phyloP scores from a whole-genome alignment of 2,329 filamentous ascomycete genomes.

The Arthrobotrys entomopaga region DNA sequence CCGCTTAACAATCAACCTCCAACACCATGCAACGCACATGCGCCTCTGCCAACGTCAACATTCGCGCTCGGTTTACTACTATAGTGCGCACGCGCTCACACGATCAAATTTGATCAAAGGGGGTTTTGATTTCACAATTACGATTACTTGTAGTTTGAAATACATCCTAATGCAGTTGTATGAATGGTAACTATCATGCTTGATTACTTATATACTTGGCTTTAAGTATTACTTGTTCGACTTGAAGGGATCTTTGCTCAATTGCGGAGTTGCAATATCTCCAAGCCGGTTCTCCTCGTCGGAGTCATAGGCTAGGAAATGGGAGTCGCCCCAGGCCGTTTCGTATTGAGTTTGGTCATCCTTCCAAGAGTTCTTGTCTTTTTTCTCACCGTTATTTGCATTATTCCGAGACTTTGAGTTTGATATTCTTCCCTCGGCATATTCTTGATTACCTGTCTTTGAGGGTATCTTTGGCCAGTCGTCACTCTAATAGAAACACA shows the following conservation, averaged over 20 bases:
- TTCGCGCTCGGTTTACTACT: too few relatives aligned
- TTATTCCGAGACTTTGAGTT: slow-evolving; percentile 8
- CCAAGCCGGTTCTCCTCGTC: slow-evolving; percentile 26
- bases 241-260: background rate
- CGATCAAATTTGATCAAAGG: background rate
- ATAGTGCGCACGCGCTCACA: background rate
- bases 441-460: background rate
- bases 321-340: slow-evolving; percentile 19
- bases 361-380: background rate
- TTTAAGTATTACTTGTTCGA: background rate
- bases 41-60: too few relatives aligned
- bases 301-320: slow-evolving; percentile 8
- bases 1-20: slow-evolving; percentile 51
- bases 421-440: background rate
- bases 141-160: too few relatives aligned
- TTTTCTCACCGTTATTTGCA: background rate
- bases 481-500: background rate
- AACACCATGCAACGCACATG: slow-evolving; percentile 27
- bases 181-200: too few relatives aligned
- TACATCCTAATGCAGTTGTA: too few relatives aligned
- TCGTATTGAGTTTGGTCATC: slow-evolving; percentile 15
- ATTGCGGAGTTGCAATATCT: slow-evolving; percentile 20
- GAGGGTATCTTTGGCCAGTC: background rate
- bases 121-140: background rate
- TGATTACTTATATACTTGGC: background rate